Percentiles rank a stretch among this genome's conserved stretches.
These are phyloP conservation scores for Raffaelea arxii DNA, from an alignment of 2,329 filamentous ascomycete genomes.

Conservation along the genomic window DNA sequence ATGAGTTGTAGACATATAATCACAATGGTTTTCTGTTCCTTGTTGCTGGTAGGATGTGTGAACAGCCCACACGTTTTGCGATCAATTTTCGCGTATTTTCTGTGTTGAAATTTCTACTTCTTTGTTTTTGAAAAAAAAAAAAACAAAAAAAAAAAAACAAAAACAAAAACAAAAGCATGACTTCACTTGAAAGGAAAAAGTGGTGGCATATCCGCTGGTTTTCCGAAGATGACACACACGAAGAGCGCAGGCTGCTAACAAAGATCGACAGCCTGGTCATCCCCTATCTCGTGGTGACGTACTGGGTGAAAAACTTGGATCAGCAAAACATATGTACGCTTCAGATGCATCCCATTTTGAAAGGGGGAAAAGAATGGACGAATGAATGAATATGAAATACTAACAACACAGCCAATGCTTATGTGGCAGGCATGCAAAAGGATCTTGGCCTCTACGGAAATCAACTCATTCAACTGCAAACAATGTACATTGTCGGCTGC, in stretches of 20 bases:
- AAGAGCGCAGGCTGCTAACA: slow-evolving; percentile 39
- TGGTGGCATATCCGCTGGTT: slow-evolving; percentile 37
- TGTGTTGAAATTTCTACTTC: too few relatives aligned
- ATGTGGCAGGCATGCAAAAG: slow-evolving; percentile 35
- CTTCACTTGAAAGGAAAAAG: slow-evolving; percentile 9
- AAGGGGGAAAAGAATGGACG: too few relatives aligned
- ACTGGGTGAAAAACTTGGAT: slow-evolving; percentile 45
- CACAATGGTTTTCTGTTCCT: too few relatives aligned
- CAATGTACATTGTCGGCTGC: slow-evolving; percentile 24
- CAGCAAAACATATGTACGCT: slow-evolving; percentile 28
- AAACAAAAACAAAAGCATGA: too few relatives aligned
- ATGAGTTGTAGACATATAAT: too few relatives aligned
- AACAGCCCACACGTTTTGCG: too few relatives aligned
- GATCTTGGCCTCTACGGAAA: slow-evolving; percentile 32
- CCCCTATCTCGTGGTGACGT: slow-evolving; percentile 43
- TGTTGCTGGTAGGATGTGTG: too few relatives aligned
- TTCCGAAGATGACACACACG: slow-evolving; percentile 35
- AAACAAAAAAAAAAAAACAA: too few relatives aligned
- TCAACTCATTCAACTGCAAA: slow-evolving; percentile 41
- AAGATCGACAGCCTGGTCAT: slow-evolving; percentile 48
- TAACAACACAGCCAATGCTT: slow-evolving; percentile 33
- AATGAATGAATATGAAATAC: too few relatives aligned
- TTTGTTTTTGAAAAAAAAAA: too few relatives aligned
- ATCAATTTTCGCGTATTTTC: too few relatives aligned
- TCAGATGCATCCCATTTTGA: too few relatives aligned